These are phyloP conservation scores for Linum tenue DNA, from an alignment of 345 rosid genomes.

Conservation along the genomic window DNA sequence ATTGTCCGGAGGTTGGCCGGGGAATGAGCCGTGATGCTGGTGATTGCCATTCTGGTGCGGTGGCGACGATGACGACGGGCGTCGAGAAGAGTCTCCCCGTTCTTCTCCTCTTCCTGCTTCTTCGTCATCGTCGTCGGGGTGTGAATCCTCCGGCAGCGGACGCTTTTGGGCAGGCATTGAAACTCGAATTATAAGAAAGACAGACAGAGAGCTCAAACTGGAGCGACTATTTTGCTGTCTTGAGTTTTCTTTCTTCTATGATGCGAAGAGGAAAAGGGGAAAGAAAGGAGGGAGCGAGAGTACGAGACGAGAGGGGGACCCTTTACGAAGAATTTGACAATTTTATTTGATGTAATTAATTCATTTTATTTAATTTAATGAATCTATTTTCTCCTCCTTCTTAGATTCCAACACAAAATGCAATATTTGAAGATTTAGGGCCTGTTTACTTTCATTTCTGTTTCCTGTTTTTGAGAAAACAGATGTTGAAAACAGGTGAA, in stretches of 20 bases:
- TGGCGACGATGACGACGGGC: constrained; percentile 23
- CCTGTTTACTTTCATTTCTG: no score
- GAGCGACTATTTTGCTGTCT: neutral
- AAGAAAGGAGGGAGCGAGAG: neutral
- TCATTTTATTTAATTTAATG: no score
- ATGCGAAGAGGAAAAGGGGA: neutral
- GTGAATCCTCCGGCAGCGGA: constrained; percentile 40
- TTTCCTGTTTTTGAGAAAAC: no score
- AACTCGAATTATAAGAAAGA: neutral
- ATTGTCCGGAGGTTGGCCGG: neutral
- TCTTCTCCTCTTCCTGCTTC: constrained; percentile 9
- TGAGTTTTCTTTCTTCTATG: neutral
- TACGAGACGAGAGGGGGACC: constrained; percentile 3
- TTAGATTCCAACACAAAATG: no score
- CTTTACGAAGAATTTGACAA: no score
- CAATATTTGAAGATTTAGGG: no score
- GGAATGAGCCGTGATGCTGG: constrained; percentile 15
- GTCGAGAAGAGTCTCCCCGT: neutral
- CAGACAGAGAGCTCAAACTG: neutral
- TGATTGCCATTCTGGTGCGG: constrained; percentile 9
- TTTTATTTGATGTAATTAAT: no score
- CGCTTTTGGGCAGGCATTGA: constrained; percentile 86
- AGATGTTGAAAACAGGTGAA: no score
- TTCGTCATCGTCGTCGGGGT: constrained; percentile 26
- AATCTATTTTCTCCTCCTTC: no score